Evolutionary conservation across 139 green algal genomes (phyloP).

Genomic region (Asterochloris sp.): DNA sequence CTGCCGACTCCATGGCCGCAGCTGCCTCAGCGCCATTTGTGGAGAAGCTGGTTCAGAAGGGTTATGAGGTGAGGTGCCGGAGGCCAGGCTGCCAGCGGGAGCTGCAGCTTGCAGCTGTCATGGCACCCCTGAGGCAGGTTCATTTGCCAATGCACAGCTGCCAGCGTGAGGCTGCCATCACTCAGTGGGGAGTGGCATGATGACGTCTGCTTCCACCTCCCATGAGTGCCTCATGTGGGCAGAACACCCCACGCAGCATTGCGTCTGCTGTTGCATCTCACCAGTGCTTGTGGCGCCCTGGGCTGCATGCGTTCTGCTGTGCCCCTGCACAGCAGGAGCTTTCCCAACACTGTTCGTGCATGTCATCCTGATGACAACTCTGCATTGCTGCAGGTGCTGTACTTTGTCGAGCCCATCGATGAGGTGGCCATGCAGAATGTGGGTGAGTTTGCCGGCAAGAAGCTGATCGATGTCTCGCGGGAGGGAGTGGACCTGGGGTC

Average conservation of each 20-base stretch:
- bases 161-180: not conserved
- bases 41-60: constrained; percentile 76
- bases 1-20: constrained; percentile 48
- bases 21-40: constrained; percentile 80
- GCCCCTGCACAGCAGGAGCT: no score
- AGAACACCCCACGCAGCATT: no score
- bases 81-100: not conserved
- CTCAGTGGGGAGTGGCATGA: no score
- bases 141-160: not conserved
- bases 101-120: not conserved
- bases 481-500: constrained; percentile 82
- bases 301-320: no score
- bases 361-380: no score
- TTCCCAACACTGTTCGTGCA: no score
- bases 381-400: constrained; percentile 68
- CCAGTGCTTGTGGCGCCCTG: no score
- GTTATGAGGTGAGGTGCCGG: constrained; percentile 61
- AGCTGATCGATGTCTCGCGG: constrained; percentile 91
- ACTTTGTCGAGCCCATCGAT: constrained; percentile 94
- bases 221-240: no score
- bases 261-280: no score
- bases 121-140: not conserved
- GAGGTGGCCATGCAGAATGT: constrained; percentile 88
- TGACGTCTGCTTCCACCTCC: no score
- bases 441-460: constrained; percentile 74